Evolutionary conservation across 2,329 filamentous ascomycete species (phyloP).

Genomic region (Venturia effusa): DNA sequence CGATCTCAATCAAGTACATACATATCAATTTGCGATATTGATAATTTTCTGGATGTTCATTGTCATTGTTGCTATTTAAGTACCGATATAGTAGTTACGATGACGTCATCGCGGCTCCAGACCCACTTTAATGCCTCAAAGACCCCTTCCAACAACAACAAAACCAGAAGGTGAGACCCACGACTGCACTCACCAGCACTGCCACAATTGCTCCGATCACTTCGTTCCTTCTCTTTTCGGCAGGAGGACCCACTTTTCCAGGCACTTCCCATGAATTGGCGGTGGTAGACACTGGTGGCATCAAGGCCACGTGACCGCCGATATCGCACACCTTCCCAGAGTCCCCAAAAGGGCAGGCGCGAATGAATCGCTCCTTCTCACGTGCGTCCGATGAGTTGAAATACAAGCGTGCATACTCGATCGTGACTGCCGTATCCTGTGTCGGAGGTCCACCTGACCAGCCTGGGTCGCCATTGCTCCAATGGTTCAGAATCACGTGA

Average conservation of each 20-base stretch:
- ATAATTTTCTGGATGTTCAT: too few relatives aligned
- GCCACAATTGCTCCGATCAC: too few relatives aligned
- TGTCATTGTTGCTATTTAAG: too few relatives aligned
- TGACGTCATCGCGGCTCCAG: too few relatives aligned
- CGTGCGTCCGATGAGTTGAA: constrained; percentile 51
- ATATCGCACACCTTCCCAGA: constrained; percentile 1
- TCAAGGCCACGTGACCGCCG: neutral
- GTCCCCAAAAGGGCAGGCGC: neutral
- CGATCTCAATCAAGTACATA: too few relatives aligned
- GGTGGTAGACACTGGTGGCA: neutral
- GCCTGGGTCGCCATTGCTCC: constrained; percentile 62
- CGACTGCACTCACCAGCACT: too few relatives aligned
- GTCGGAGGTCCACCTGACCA: constrained; percentile 64
- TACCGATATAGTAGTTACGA: too few relatives aligned
- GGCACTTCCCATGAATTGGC: neutral
- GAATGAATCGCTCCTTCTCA: neutral
- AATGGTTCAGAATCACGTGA: constrained; percentile 60
- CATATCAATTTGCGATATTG: too few relatives aligned
- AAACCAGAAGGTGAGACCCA: too few relatives aligned
- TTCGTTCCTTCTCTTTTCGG: neutral
- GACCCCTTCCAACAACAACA: too few relatives aligned
- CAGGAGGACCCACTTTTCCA: too few relatives aligned
- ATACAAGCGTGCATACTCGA: constrained; percentile 66
- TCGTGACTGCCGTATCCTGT: constrained; percentile 49
- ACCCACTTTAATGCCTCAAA: too few relatives aligned